phyloP scores from a whole-genome alignment of 805 yeast genomes.

The Yarrowia sp. region DNA sequence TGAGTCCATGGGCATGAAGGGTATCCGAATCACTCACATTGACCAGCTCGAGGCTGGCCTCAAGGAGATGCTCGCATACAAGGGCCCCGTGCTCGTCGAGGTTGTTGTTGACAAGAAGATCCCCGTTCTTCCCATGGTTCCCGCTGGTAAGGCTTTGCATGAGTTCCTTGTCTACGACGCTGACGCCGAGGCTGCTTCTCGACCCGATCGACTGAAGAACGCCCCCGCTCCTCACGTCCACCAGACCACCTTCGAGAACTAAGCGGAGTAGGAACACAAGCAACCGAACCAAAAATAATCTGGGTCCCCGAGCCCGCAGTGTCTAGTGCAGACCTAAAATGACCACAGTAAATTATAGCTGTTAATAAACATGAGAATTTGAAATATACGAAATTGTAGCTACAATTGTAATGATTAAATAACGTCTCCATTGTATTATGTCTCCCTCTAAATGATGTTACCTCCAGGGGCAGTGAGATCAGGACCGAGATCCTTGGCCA shows the following conservation, averaged over 20 bases:
- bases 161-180: slow-evolving; percentile 91
- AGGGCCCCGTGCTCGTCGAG: slow-evolving; percentile 90
- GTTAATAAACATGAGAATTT: slow-evolving; percentile 22
- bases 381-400: not conserved
- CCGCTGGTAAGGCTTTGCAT: slow-evolving; percentile 92
- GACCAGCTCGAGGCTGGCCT: slow-evolving; percentile 66
- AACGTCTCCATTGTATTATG: too few species aligned
- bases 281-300: slow-evolving; percentile 23
- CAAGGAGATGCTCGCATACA: slow-evolving; percentile 72
- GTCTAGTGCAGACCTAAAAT: slow-evolving; percentile 39
- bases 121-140: slow-evolving; percentile 98
- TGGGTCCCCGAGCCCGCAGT: slow-evolving; percentile 11
- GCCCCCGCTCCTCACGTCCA: slow-evolving; percentile 39
- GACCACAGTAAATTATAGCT: slow-evolving; percentile 38
- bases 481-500: slow-evolving; percentile 31
- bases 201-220: slow-evolving; percentile 35
- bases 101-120: slow-evolving; percentile 88
- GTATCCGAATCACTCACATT: slow-evolving; percentile 73
- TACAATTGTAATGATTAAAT: not conserved
- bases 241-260: slow-evolving; percentile 36
- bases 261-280: slow-evolving; percentile 5
- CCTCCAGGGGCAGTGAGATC: slow-evolving; percentile 33
- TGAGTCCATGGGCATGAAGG: slow-evolving; percentile 91
- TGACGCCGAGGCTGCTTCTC: slow-evolving; percentile 51
- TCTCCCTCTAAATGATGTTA: not conserved